phyloP scores from a whole-genome alignment of 176 grass and related monocot genomes.

The Bolboschoenus planiculmis region DNA sequence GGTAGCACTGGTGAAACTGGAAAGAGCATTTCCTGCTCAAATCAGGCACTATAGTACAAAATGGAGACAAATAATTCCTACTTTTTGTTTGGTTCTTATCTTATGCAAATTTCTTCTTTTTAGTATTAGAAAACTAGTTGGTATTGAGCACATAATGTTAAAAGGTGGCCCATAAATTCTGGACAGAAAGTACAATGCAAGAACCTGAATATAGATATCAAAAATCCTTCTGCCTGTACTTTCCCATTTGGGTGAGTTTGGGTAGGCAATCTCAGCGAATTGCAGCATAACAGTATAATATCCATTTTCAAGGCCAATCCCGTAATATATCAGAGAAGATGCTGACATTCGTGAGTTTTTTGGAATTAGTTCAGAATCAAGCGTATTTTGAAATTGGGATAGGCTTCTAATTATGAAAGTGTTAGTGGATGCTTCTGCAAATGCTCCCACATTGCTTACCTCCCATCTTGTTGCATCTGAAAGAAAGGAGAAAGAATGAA shows the following conservation, averaged over 20 bases:
- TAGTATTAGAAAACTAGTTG: neutral
- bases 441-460: constrained; percentile 60
- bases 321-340: constrained; percentile 77
- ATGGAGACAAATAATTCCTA: neutral
- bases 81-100: too few relatives aligned
- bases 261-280: constrained; percentile 54
- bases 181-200: neutral
- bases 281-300: constrained; percentile 79
- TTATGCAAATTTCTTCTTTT: neutral
- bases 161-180: neutral
- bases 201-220: constrained; percentile 85
- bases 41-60: too few relatives aligned
- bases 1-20: neutral
- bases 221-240: constrained; percentile 67
- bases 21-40: neutral
- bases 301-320: constrained; percentile 82
- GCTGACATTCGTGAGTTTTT: constrained; percentile 68
- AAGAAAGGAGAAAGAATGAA: neutral
- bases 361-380: constrained; percentile 62
- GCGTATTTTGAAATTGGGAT: constrained; percentile 52
- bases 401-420: constrained; percentile 46
- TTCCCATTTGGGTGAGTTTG: constrained; percentile 32
- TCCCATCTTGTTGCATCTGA: constrained; percentile 43
- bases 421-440: constrained; percentile 24
- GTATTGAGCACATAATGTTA: neutral